Evolutionary conservation across 345 rosid genomes (phyloP).

Genomic region (Euphorbia pulcherrima): DNA sequence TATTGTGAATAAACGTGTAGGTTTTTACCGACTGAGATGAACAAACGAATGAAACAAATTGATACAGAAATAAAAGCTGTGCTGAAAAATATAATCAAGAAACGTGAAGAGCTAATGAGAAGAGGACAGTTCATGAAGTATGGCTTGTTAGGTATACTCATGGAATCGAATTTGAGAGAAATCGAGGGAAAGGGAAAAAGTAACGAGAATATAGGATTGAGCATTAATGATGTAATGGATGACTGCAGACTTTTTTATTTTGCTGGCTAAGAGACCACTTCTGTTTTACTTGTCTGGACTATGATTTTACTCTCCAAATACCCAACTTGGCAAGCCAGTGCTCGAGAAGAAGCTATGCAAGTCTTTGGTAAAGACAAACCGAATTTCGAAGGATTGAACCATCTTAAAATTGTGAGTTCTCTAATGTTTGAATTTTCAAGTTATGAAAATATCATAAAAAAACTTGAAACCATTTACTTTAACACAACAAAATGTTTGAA

Average conservation of each 20-base stretch:
- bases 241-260: constrained; percentile 26
- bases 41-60: constrained; percentile 37
- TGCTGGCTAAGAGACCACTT: constrained; percentile 24
- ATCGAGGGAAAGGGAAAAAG: constrained; percentile 27
- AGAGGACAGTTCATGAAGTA: constrained; percentile 26
- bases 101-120: constrained; percentile 35
- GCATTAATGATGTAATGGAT: constrained; percentile 28
- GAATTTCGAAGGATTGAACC: constrained; percentile 19
- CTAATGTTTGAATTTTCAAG: no score
- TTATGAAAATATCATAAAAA: no score
- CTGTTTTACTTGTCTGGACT: constrained; percentile 21
- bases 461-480: no score
- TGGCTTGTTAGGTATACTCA: constrained; percentile 43
- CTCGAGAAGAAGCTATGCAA: constrained; percentile 18
- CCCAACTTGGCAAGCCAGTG: constrained; percentile 14
- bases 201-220: constrained; percentile 25
- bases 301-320: constrained; percentile 22
- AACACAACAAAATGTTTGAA: no score
- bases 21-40: constrained; percentile 41
- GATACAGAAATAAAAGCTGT: constrained; percentile 27
- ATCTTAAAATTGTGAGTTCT: constrained; percentile 19
- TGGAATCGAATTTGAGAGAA: constrained; percentile 37
- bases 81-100: constrained; percentile 29
- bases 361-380: constrained; percentile 15
- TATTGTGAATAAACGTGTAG: no score